Conservation (phyloP, 176 grass and related monocot genomes). For the Poa annua region DNA sequence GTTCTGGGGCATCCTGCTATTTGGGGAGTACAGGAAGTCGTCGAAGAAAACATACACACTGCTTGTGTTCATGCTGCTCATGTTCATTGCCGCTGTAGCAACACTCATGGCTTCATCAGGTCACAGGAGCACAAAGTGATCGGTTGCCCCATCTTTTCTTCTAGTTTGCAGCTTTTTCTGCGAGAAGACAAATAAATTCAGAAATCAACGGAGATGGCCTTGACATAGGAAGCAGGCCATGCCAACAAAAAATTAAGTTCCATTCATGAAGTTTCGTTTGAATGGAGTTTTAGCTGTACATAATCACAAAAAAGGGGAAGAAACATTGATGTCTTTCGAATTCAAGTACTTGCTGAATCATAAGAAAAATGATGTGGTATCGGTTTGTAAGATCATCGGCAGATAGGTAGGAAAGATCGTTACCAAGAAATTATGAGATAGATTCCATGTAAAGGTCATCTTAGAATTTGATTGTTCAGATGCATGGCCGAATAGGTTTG, state of each 20-base stretch:
- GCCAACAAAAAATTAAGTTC: neutral
- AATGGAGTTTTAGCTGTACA: conserved; percentile 38
- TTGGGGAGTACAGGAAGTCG: conserved; percentile 75
- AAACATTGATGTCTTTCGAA: neutral
- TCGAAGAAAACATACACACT: conserved; percentile 66
- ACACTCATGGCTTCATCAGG: conserved; percentile 94
- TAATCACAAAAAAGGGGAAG: neutral
- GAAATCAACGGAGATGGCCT: neutral
- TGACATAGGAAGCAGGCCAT: conserved; percentile 10
- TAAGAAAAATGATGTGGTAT: conserved; percentile 24
- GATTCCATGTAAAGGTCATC: neutral
- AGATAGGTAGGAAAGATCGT: neutral
- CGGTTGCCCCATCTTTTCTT: neutral
- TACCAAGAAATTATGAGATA: neutral
- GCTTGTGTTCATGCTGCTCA: conserved; percentile 76
- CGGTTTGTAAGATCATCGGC: neutral
- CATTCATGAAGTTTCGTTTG: conserved; percentile 26
- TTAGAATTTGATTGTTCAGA: neutral
- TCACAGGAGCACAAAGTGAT: conserved; percentile 66
- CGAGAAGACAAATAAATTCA: conserved; percentile 26
- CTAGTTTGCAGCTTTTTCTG: conserved; percentile 22
- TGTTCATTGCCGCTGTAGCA: conserved; percentile 75
- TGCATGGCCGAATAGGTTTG: neutral
- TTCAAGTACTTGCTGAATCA: neutral
- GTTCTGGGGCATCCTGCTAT: conserved; percentile 78